phyloP scores from a whole-genome alignment of 768 basidiomycete species.

The Mycena leptocephala region DNA sequence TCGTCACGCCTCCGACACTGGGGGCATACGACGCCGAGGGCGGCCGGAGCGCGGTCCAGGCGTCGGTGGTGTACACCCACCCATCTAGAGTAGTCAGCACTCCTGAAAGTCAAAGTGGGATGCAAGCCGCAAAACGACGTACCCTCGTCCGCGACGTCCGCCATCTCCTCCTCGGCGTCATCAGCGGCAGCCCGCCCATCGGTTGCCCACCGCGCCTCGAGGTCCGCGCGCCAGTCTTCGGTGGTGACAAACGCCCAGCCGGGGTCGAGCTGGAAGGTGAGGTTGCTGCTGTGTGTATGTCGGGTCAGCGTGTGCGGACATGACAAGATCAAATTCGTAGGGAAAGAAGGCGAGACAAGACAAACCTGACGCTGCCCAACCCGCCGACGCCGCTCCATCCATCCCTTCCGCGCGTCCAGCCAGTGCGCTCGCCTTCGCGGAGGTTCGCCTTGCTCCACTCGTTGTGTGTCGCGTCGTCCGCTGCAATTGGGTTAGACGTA shows the following conservation, averaged over 20 bases:
- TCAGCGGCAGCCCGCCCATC: conserved; percentile 60
- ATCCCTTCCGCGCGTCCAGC: conserved; percentile 83
- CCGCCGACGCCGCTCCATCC: conserved; percentile 76
- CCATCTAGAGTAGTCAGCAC: conserved; percentile 62
- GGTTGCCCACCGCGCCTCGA: conserved; percentile 71
- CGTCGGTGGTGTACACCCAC: conserved; percentile 88
- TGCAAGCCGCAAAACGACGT: neutral
- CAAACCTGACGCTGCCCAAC: conserved; percentile 77
- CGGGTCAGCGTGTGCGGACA: conserved; percentile 27
- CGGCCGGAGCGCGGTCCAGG: conserved; percentile 72
- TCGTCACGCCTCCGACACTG: conserved; percentile 69
- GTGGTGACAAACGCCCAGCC: conserved; percentile 85
- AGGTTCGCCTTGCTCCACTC: conserved; percentile 65
- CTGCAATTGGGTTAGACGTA: neutral
- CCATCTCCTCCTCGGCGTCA: neutral
- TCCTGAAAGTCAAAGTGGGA: neutral
- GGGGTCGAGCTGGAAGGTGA: conserved; percentile 83
- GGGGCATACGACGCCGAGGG: conserved; percentile 51
- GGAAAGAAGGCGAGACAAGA: no score
- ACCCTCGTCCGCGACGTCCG: conserved; percentile 45
- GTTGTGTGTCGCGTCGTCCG: conserved; percentile 38
- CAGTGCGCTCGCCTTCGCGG: conserved; percentile 63
- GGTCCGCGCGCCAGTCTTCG: conserved; percentile 85
- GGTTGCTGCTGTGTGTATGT: conserved; percentile 73
- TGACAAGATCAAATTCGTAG: no score